phyloP scores from a whole-genome alignment of 257 asterid species.

The Penstemon eatonii region DNA sequence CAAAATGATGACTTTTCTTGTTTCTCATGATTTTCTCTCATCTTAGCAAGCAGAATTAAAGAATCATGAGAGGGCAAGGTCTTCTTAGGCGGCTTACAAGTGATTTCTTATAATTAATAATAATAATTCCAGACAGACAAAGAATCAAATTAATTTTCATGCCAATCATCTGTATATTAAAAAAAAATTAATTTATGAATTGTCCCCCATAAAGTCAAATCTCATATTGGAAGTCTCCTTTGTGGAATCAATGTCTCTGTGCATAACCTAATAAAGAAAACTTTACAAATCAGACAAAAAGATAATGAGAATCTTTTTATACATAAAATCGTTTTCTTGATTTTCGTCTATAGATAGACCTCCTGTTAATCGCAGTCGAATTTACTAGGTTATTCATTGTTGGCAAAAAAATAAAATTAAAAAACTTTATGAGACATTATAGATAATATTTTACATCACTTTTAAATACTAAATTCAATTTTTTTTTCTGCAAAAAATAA shows the following conservation, averaged over 20 bases:
- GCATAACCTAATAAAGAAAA: conserved; percentile 25
- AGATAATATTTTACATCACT: too few relatives aligned
- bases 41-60: conserved; percentile 7
- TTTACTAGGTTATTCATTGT: too few relatives aligned
- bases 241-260: conserved; percentile 33
- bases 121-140: conserved; percentile 30
- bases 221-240: conserved; percentile 17
- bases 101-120: background rate
- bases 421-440: too few relatives aligned
- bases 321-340: background rate
- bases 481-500: too few relatives aligned
- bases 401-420: too few relatives aligned
- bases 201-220: conserved; percentile 38
- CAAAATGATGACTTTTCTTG: background rate
- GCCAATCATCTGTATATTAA: conserved; percentile 23
- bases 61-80: background rate
- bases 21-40: background rate
- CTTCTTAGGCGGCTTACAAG: conserved; percentile 5
- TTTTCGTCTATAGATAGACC: background rate
- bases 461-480: too few relatives aligned
- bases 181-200: conserved; percentile 12
- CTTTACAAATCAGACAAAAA: conserved; percentile 37
- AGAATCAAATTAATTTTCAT: conserved; percentile 22
- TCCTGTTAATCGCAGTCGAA: background rate
- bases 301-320: conserved; percentile 36